Base-by-base conservation (phyloP, 2,329 filamentous ascomycete genomes). In the Colletotrichum sp. region DNA sequence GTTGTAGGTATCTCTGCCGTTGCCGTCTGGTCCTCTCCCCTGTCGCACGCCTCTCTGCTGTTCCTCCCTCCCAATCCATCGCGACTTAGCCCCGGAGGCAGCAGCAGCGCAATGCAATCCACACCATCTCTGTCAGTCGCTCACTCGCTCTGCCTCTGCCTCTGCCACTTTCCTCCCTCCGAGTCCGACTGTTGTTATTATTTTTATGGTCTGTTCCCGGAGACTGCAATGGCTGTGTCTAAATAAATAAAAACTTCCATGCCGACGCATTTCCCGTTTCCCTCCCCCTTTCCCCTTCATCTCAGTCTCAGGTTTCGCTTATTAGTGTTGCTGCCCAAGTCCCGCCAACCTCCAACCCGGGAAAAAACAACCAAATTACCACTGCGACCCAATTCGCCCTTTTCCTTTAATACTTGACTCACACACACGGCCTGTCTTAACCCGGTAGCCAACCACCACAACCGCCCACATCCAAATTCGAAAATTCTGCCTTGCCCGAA, bases 381-480 rank as follows among this genome's bases (percentile, higher is more conserved):
- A 67, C 69, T 73, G 64, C 64, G 57, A 73, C 72, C 72, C 60
- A 49, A 69, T 69, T 74, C 74, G 71, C 34, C 74, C 59, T 71
- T 68, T 68, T 72, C 69, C 63, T 72, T 74, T 73, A 69, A 74
- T 76, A 76, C 74, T 76, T 76, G 74, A 76, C 70, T 76, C 74
- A 76, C 60, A 71, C 69, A 55, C 74, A 30, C 70, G 70, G 73
- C 70, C 24, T 69, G 70, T 73, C 67, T 76, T 62, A 76, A 76
- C 70, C 71, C 24, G 62, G 26, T 49, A 52, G 59, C 74, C 69
- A 67, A 65, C 70, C 70, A 73, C 69, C 69, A 59, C 73, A 63
- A 67, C 30, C 74, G 64, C 71, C 64, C 65, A 69, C 71, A 65
- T 76, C 34, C 57, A 69, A 65, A 64, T 76, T 76, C 28, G 57